Conservation (phyloP, 164 flowering plant genomes). For the Litsea cubeba region DNA sequence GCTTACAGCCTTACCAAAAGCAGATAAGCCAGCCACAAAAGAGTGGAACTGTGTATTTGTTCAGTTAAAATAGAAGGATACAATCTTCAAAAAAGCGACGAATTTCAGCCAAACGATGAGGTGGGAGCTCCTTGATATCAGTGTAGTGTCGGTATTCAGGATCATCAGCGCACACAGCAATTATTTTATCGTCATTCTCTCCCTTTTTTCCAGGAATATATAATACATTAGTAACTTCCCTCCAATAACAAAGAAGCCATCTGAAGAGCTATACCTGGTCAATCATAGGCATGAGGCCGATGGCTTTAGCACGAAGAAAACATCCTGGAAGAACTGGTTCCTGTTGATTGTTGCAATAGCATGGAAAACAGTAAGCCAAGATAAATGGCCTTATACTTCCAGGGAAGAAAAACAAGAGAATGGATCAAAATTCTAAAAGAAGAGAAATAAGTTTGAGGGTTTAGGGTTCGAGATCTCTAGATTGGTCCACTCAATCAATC, state of each 20-base stretch:
- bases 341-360: slow-evolving; percentile 25
- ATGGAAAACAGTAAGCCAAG: slow-evolving; percentile 4
- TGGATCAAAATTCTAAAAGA: background rate
- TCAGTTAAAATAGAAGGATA: slow-evolving; percentile 36
- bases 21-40: background rate
- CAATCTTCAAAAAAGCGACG: slow-evolving; percentile 87
- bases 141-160: slow-evolving; percentile 75
- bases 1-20: background rate
- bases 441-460: too few relatives aligned
- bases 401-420: too few relatives aligned
- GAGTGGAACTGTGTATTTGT: background rate
- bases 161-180: slow-evolving; percentile 87
- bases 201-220: slow-evolving; percentile 36
- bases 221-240: slow-evolving; percentile 1
- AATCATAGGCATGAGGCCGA: slow-evolving; percentile 89
- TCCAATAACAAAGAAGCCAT: background rate
- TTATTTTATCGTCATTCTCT: slow-evolving; percentile 86
- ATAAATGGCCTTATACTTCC: background rate
- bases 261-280: slow-evolving; percentile 46
- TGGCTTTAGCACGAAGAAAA: slow-evolving; percentile 80
- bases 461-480: too few relatives aligned
- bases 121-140: slow-evolving; percentile 82
- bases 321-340: slow-evolving; percentile 83
- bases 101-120: slow-evolving; percentile 82
- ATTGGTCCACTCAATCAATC: too few relatives aligned